phyloP scores from a whole-genome alignment of 257 asterid genomes.

The Salvia splendens region DNA sequence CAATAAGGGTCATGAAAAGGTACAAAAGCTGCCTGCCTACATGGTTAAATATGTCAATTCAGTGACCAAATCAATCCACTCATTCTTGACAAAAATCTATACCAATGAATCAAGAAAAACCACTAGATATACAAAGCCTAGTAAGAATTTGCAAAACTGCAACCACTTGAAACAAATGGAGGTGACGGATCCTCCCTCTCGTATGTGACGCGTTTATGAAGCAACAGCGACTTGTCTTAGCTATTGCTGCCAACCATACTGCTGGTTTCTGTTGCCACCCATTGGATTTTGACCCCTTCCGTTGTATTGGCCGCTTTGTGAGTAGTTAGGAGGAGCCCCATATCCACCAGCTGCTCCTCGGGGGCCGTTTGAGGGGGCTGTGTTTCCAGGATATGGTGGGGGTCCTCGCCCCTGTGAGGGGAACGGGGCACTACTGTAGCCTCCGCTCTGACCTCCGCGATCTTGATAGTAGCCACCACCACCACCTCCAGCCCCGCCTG shows the following conservation, averaged over 20 bases:
- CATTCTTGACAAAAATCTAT: background rate
- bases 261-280: slow-evolving; percentile 80
- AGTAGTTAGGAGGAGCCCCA: slow-evolving; percentile 65
- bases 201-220: too few species aligned
- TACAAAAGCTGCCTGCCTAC: too few species aligned
- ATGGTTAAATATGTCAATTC: too few species aligned
- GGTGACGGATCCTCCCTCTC: slow-evolving; percentile 10
- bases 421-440: slow-evolving; percentile 54
- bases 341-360: slow-evolving; percentile 67
- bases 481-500: slow-evolving; percentile 47
- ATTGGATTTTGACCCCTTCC: slow-evolving; percentile 63
- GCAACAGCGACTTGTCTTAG: slow-evolving; percentile 2
- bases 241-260: slow-evolving; percentile 87
- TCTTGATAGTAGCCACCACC: slow-evolving; percentile 75
- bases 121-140: slow-evolving; percentile 30
- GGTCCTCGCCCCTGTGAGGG: slow-evolving; percentile 76
- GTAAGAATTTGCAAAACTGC: slow-evolving; percentile 19
- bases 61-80: background rate
- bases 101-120: background rate
- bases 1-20: background rate
- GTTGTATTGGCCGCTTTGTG: slow-evolving; percentile 72
- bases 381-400: slow-evolving; percentile 62
- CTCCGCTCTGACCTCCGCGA: slow-evolving; percentile 41
- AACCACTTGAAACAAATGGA: background rate
- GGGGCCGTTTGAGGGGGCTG: slow-evolving; percentile 55